Base-by-base conservation (phyloP, 75 land plant species). In the Selaginella moellendorffii region DNA sequence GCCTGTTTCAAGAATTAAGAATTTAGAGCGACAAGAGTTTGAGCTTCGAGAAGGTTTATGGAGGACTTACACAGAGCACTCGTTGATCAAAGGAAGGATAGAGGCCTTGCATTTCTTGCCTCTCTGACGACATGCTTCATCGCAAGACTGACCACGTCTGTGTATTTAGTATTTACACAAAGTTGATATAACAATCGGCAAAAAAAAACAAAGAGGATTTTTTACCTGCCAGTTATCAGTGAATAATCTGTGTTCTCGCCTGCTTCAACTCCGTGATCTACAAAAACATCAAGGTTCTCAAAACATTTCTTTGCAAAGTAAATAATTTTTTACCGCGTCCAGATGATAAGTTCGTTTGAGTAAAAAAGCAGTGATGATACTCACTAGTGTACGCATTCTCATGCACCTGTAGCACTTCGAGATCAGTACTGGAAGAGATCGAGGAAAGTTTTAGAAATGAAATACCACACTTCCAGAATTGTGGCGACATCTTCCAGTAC, bases 311-410 rank as follows among this genome's bases (percentile, higher is more conserved):
- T n/a, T n/a, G n/a, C n/a, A n/a, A n/a, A n/a, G n/a, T n/a, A n/a
- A n/a, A n/a, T n/a, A n/a, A n/a, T n/a, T n/a, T n/a, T n/a, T 29
- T 26, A 81, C 95, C 88, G 68, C 10, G 18, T 46, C 10, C 51
- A 46, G 18, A 46, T 18, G 86, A 73, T 63, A 78, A 71, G 68
- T 83, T 83, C 68, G 71, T 5, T 42, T 77, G 68, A 62, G 74
- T 24, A 26, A 79, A 79, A 73, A 78, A 90, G 70, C 96, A 90
- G 61, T 90, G 96, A 68, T 90, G 96, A 51, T 77, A 72, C 20
- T 83, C 83, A 69, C 90, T 90, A 17, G 74, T 68, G 75, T 90
- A 86, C 31, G 96, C 90, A 86, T 90, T 90, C 78, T 86, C 96
- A 78, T 90, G 96, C 52, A 90, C 83, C 96, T 90, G 80, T 68